Evolutionary conservation across 345 rosid species (phyloP).

Genomic region (Aegle marmelos): DNA sequence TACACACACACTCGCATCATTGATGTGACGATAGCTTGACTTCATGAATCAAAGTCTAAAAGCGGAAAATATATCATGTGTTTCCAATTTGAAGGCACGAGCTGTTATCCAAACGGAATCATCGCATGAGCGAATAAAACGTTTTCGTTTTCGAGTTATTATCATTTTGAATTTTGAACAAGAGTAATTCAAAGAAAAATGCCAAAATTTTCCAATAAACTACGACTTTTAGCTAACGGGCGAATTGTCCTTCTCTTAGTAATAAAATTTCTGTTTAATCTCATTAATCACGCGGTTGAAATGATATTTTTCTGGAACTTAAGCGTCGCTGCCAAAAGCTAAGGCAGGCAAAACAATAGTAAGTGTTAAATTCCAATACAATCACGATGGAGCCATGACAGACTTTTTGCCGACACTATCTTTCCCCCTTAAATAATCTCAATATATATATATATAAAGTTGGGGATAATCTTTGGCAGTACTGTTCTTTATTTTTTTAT

Average conservation of each 20-base stretch:
- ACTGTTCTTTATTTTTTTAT: too few species aligned
- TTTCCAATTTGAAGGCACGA: neutral
- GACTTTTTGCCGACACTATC: too few species aligned
- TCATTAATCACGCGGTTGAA: neutral
- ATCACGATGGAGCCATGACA: too few species aligned
- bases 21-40: too few species aligned
- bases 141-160: neutral
- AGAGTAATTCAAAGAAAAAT: neutral
- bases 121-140: too few species aligned
- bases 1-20: too few species aligned
- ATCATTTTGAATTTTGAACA: neutral
- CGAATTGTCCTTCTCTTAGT: neutral
- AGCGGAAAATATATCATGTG: neutral
- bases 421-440: too few species aligned
- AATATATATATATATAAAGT: too few species aligned
- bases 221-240: neutral
- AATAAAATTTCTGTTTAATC: neutral
- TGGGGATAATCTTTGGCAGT: too few species aligned
- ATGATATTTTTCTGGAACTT: too few species aligned
- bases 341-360: accelerated
- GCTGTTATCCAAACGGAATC: neutral
- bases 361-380: too few species aligned
- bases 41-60: neutral
- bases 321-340: too few species aligned
- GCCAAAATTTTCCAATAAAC: neutral